phyloP scores from a whole-genome alignment of 257 asterid species.

The Petrea volubilis region DNA sequence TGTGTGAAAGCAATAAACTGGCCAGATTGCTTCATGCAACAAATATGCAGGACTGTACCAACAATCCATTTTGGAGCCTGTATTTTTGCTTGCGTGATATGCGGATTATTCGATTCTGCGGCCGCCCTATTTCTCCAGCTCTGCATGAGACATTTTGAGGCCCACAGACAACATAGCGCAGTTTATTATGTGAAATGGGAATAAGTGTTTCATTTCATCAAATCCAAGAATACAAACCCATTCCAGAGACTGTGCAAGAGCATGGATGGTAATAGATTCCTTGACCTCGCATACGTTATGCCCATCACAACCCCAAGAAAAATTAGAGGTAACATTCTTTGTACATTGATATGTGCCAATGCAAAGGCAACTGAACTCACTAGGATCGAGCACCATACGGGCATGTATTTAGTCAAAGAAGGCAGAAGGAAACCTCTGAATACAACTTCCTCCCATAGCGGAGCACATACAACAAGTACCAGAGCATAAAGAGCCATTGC shows the following conservation, averaged over 20 bases:
- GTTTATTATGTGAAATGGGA: conserved; percentile 12
- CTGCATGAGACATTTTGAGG: background rate
- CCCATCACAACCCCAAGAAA: conserved; percentile 99
- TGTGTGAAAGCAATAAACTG: conserved; percentile 9
- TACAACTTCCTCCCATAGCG: conserved; percentile 93
- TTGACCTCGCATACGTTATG: conserved; percentile 73
- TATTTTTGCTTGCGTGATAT: background rate
- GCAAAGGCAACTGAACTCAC: conserved; percentile 89
- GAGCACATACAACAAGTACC: conserved; percentile 91
- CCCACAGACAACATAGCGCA: background rate
- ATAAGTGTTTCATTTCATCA: conserved; percentile 62
- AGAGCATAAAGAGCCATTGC: conserved; percentile 86
- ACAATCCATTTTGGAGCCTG: conserved; percentile 9
- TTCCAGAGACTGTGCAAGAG: conserved; percentile 94
- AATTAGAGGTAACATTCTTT: conserved; percentile 85
- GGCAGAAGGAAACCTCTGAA: conserved; percentile 95
- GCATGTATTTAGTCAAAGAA: conserved; percentile 92
- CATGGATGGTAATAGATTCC: conserved; percentile 83
- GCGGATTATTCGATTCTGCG: background rate
- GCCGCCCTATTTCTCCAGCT: background rate
- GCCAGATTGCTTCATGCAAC: conserved; percentile 1
- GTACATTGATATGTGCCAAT: conserved; percentile 91
- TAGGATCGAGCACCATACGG: conserved; percentile 86
- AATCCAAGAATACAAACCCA: conserved; percentile 89
- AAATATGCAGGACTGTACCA: background rate